These are phyloP conservation scores for Penicillium cosmopolitanum DNA, from an alignment of 495 filamentous ascomycete species.

Conservation along the genomic window DNA sequence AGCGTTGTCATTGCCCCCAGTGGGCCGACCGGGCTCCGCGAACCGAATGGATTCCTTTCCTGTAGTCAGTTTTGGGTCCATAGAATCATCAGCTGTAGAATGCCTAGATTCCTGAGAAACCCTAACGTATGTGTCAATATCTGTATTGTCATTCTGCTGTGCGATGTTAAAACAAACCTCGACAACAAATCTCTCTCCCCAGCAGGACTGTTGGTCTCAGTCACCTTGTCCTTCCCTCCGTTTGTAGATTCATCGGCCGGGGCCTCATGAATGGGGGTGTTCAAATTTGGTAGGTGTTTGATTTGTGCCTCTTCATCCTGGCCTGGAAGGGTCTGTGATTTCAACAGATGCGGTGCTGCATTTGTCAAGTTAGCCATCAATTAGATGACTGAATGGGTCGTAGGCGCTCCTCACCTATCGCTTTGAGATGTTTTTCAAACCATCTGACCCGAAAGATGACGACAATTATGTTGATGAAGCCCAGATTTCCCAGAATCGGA, in stretches of 20 bases:
- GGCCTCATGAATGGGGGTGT: not conserved
- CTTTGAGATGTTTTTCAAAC: constrained; percentile 38
- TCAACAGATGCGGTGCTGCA: constrained; percentile 12
- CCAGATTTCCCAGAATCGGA: constrained; percentile 37
- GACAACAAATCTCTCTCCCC: not conserved
- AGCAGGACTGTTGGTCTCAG: not conserved
- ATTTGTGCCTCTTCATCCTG: constrained; percentile 9
- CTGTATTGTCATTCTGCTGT: not conserved
- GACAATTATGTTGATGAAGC: constrained; percentile 42
- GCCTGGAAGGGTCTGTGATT: not conserved
- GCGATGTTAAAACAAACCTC: constrained; percentile 9
- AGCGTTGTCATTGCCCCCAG: constrained; percentile 20
- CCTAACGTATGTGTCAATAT: constrained; percentile 5
- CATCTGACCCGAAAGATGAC: constrained; percentile 38
- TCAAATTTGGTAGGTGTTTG: not conserved
- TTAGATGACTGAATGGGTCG: no score
- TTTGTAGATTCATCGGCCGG: constrained; percentile 3
- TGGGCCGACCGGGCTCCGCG: not conserved
- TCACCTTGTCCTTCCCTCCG: not conserved
- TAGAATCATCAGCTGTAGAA: not conserved
- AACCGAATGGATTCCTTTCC: constrained; percentile 11
- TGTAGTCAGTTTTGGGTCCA: not conserved
- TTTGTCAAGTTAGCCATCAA: constrained; percentile 7
- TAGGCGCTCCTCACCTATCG: constrained; percentile 17
- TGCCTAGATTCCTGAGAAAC: constrained; percentile 1